phyloP scores from a whole-genome alignment of 805 yeast genomes.

The Wickerhamiella qilinensis region DNA sequence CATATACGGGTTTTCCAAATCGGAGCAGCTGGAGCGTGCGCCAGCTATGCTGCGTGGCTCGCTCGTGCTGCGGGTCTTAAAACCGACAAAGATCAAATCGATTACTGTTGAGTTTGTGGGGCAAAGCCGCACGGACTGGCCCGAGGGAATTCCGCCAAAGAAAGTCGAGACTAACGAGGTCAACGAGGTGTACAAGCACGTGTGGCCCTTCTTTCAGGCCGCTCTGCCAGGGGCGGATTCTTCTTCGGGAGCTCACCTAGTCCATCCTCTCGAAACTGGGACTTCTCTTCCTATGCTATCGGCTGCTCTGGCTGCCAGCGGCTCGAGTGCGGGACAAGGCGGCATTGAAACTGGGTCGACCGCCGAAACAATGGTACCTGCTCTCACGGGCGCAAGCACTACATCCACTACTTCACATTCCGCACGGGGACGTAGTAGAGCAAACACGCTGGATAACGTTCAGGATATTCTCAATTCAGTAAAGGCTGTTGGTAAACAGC shows the following conservation, averaged over 20 bases:
- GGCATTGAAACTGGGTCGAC: neutral
- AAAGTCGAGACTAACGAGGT: slow-evolving; percentile 48
- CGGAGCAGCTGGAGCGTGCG: slow-evolving; percentile 48
- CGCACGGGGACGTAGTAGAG: neutral
- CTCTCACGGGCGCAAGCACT: no score
- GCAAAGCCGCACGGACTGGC: slow-evolving; percentile 75
- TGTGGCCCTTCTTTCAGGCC: slow-evolving; percentile 73
- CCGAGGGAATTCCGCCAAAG: slow-evolving; percentile 94
- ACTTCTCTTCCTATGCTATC: neutral
- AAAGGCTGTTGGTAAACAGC: neutral
- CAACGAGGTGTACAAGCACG: slow-evolving; percentile 53
- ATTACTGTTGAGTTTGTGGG: slow-evolving; percentile 53
- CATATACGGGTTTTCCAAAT: slow-evolving; percentile 62
- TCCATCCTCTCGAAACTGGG: slow-evolving; percentile 13
- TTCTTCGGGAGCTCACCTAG: slow-evolving; percentile 30
- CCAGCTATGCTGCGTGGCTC: slow-evolving; percentile 76
- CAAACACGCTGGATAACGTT: neutral
- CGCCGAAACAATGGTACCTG: no score
- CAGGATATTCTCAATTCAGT: neutral
- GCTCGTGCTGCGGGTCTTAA: slow-evolving; percentile 48
- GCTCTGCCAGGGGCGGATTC: slow-evolving; percentile 21
- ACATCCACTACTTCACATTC: no score
- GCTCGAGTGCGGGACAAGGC: neutral
- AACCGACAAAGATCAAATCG: slow-evolving; percentile 54
- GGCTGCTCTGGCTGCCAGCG: neutral